Base-by-base conservation (phyloP, 2,329 filamentous ascomycete species). In the Neonectria coccinea region DNA sequence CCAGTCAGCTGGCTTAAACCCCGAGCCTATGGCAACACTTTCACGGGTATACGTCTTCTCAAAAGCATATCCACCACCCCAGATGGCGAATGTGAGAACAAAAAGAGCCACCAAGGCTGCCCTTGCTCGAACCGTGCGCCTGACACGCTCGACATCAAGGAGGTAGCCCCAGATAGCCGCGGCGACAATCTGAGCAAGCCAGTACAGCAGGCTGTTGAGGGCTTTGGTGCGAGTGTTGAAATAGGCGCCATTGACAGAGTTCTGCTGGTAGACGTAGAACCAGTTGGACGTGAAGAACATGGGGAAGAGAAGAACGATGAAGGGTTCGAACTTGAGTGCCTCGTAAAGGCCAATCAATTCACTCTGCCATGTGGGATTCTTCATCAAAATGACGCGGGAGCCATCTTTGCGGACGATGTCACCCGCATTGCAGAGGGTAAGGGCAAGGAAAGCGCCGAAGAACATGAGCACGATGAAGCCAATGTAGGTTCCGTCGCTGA, bases 391-490 rank as follows among this genome's bases (percentile, higher is more conserved):
- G 75, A 97, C 89, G 64, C 88, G 86, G 62, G 91, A 91, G 63
- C 93, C 92, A 76, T 97, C 93, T 41, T 86, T 83, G 66, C 94
- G 92, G 69, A 92, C 82, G 67, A 97, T 87, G 59, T 88, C 86
- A 70, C 86, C 86, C 41, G 92, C 91, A 73, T 96, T 88, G 73
- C 88, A 88, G 4, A 97, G 85, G 44, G 85, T 82, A 74, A 92
- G 88, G 31, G 91, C 87, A 2, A 97, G 82, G 14, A 88, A 71
- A 65, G 92, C 92, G 50, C 93, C 93, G 50, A 86, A 70, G 57
- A 91, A 83, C 82, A 94, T 96, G 71, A 97, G 87, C n/a, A 96
- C 85, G 67, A 97, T 89, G 81, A 97, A 96, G 44, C 90, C 93
- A 60, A 94, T 88, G 73, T 97, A 97, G n/a, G 93, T 97, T 59